Evolutionary conservation across 2,329 filamentous ascomycete genomes (phyloP).

Genomic region (Fusarium nanum): DNA sequence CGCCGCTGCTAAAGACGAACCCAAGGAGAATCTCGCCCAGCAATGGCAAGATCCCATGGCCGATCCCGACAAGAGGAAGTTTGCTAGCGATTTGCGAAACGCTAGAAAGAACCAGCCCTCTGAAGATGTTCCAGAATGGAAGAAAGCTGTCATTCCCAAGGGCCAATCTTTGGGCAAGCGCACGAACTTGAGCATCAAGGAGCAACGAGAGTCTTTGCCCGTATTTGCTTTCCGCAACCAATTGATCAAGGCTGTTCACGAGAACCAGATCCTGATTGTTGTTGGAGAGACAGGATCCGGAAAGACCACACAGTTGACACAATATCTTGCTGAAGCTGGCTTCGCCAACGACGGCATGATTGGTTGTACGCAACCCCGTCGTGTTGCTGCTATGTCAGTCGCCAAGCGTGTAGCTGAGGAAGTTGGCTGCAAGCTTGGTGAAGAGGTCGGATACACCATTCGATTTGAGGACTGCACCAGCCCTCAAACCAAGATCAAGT

Average conservation of each 20-base stretch:
- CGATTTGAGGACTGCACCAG: slow-evolving; percentile 96
- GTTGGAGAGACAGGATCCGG: slow-evolving; percentile 97
- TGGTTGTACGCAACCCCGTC: slow-evolving; percentile 95
- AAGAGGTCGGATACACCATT: slow-evolving; percentile 96
- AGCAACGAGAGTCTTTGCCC: slow-evolving; percentile 89
- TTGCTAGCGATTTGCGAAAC: slow-evolving; percentile 86
- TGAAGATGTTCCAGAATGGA: slow-evolving; percentile 91
- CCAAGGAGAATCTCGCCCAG: slow-evolving; percentile 83
- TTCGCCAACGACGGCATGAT: slow-evolving; percentile 90
- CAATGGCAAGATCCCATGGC: slow-evolving; percentile 99
- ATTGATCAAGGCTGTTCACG: slow-evolving; percentile 84
- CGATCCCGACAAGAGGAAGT: slow-evolving; percentile 83
- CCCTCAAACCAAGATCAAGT: slow-evolving; percentile 92
- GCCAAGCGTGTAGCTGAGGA: slow-evolving; percentile 97
- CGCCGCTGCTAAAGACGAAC: slow-evolving; percentile 76
- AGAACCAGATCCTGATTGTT: slow-evolving; percentile 93
- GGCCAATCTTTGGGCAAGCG: slow-evolving; percentile 86
- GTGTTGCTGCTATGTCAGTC: slow-evolving; percentile 97
- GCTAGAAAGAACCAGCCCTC: slow-evolving; percentile 69
- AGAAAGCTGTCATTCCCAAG: slow-evolving; percentile 81
- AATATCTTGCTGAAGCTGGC: slow-evolving; percentile 92
- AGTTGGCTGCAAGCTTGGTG: slow-evolving; percentile 88
- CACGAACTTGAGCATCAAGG: slow-evolving; percentile 91
- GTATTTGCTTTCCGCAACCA: slow-evolving; percentile 90
- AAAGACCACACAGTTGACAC: slow-evolving; percentile 96